Percentiles rank a stretch among this genome's conserved stretches.
phyloP scores from a whole-genome alignment of 352 stramenopile species.

The Plasmopara viticola region DNA sequence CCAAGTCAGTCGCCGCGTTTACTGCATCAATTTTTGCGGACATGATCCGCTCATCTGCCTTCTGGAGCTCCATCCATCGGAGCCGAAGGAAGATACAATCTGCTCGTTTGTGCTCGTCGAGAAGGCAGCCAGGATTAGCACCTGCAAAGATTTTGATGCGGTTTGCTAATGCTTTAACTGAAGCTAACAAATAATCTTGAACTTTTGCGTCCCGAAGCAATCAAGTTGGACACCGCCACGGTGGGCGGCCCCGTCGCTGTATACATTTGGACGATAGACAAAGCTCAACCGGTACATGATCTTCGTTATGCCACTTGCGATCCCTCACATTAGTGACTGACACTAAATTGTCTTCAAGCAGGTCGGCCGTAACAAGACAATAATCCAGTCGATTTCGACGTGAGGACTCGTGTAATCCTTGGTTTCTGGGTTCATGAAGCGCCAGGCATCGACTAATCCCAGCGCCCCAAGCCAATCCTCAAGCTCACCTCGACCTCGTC shows the following conservation, averaged over 20 bases:
- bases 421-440: conserved; percentile 3
- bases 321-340: conserved; percentile 6
- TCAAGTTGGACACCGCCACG: conserved; percentile 6
- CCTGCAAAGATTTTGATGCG: conserved; percentile 7
- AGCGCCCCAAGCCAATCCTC: background rate
- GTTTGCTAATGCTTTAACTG: background rate
- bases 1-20: conserved; percentile 2
- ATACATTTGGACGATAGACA: background rate
- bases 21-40: background rate
- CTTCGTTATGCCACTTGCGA: conserved; percentile 11
- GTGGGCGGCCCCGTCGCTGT: no score
- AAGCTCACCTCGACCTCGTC: background rate
- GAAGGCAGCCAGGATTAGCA: conserved; percentile 6
- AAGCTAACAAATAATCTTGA: background rate
- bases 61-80: conserved; percentile 1
- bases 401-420: conserved; percentile 8
- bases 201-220: background rate
- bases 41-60: background rate
- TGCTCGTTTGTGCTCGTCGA: conserved; percentile 13
- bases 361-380: conserved; percentile 11
- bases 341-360: conserved; percentile 8
- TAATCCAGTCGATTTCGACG: conserved; percentile 10
- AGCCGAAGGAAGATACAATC: conserved; percentile 11
- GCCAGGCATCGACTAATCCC: conserved; percentile 9
- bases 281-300: background rate